Base-by-base conservation (phyloP, 108 stramenopile genomes). In the Fragilariopsis cylindrus region DNA sequence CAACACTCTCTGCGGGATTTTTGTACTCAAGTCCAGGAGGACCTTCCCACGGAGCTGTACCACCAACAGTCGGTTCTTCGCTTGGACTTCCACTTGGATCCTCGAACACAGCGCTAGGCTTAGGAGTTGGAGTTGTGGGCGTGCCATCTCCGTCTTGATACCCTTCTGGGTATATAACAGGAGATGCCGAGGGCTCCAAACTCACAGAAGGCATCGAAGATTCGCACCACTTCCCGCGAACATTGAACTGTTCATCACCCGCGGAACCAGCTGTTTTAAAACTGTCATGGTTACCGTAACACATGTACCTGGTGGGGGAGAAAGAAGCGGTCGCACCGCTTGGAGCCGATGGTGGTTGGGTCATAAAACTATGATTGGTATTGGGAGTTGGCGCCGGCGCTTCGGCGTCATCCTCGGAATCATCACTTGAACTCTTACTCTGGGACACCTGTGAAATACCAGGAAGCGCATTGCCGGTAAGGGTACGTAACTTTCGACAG, bases 151-250 rank as follows among this genome's bases (percentile, higher is more conserved):
- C 62, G 42, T 12, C 62, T 41, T 63, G 9, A 9, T 43, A 5
- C 43, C 62, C 62, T 44, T 63, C 42, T 7, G 69, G 65, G 15
- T 48, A 48, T 15, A 3, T 16, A 3, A 58, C 62, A 2, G 78
- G 78, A 65, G 55, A 41, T 45, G 68, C 78, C 3, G 78, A 62
- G 18, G 78, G 78, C 49, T 79, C 78, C 48, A 73, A 65, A 44
- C 71, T 72, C n/a, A 73, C 72, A 40, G 78, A 73, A 41, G 78
- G 78, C 78, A 79, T 79, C 57, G 68, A 66, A 40, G 78, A 79
- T 43, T 79, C 56, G 21, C 78, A 79, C 55, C 65, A 79, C 45
- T 79, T 79, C 48, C 65, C 70, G 21, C 68, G 63, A 48, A 57
- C 55, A 15, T 67, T 65, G 0, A 43, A 44, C 78, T 73, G 73